phyloP scores from a whole-genome alignment of 495 filamentous ascomycete genomes.

The Corynascus novoguineensis region DNA sequence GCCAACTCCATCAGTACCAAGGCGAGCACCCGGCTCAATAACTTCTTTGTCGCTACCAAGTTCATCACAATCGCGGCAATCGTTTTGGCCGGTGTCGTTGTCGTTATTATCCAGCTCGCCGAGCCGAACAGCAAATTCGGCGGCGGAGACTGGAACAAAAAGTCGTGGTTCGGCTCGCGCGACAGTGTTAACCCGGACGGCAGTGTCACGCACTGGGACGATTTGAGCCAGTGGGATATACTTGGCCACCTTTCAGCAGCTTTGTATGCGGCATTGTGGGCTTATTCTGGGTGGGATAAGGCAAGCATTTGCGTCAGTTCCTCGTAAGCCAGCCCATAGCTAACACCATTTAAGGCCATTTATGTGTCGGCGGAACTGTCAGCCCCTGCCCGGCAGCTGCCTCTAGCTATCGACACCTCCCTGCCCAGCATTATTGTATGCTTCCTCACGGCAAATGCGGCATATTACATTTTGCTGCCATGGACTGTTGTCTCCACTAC shows the following conservation, averaged over 20 bases:
- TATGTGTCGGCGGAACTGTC: conserved; percentile 51
- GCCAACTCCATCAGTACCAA: conserved; percentile 54
- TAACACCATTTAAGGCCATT: conserved; percentile 38
- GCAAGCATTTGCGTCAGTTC: conserved; percentile 24
- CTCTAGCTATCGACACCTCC: conserved; percentile 51
- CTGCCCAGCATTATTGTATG: conserved; percentile 51
- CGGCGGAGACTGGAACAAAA: conserved; percentile 48
- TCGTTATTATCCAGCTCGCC: conserved; percentile 35
- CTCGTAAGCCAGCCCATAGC: not conserved
- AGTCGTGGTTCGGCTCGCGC: conserved; percentile 46
- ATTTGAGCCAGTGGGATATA: conserved; percentile 42
- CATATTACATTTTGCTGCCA: conserved; percentile 52
- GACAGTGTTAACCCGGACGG: conserved; percentile 43
- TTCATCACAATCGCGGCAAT: conserved; percentile 43
- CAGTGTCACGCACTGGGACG: conserved; percentile 44
- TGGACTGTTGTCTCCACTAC: conserved; percentile 49
- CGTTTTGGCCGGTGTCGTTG: conserved; percentile 44
- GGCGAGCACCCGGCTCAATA: conserved; percentile 48
- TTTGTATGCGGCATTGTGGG: conserved; percentile 53
- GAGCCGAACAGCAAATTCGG: conserved; percentile 34
- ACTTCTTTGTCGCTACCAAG: conserved; percentile 51
- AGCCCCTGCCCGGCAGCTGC: conserved; percentile 46
- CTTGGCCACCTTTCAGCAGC: conserved; percentile 51
- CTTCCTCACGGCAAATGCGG: conserved; percentile 48
- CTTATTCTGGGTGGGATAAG: conserved; percentile 58